Percentiles rank a stretch among this genome's conserved stretches.
These are phyloP conservation scores for Phytophthora litchii DNA, from an alignment of 352 stramenopile genomes.

Conservation along the genomic window DNA sequence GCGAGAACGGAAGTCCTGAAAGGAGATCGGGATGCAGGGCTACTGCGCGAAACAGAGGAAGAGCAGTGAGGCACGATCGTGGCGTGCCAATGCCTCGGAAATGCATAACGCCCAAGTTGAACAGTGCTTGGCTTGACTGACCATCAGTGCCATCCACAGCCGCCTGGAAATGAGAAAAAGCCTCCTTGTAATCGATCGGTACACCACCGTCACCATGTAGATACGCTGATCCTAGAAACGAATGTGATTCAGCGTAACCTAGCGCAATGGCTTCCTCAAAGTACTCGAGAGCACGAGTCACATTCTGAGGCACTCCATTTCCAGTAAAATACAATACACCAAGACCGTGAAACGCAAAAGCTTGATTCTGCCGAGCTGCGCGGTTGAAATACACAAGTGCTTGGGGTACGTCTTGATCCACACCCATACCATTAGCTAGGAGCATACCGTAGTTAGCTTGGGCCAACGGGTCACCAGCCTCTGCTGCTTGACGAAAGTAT, in stretches of 20 bases:
- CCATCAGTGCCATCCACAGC: constrained; percentile 48
- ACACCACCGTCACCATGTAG: constrained; percentile 66
- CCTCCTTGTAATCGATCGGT: constrained; percentile 43
- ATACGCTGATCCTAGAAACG: constrained; percentile 72
- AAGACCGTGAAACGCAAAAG: constrained; percentile 71
- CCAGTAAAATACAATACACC: constrained; percentile 68
- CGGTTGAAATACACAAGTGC: constrained; percentile 67
- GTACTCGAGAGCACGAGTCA: constrained; percentile 58
- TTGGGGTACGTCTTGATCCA: constrained; percentile 58
- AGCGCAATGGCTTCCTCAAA: constrained; percentile 63
- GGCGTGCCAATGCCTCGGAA: constrained; percentile 61
- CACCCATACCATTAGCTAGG: constrained; percentile 67
- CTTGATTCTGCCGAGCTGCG: constrained; percentile 57
- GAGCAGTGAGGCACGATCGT: constrained; percentile 46
- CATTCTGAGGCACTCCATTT: constrained; percentile 60
- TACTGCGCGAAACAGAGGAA: constrained; percentile 69
- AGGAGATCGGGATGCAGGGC: constrained; percentile 61
- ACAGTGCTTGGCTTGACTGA: constrained; percentile 59
- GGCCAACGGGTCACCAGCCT: constrained; percentile 62
- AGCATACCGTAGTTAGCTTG: constrained; percentile 81
- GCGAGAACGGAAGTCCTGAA: constrained; percentile 61
- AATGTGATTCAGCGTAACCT: constrained; percentile 72
- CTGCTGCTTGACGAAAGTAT: constrained; percentile 73
- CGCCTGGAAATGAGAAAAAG: constrained; percentile 67
- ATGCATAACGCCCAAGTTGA: constrained; percentile 82